These are phyloP conservation scores for Grigorovia transvaalensis DNA, from an alignment of 805 yeast species.

Conservation along the genomic window DNA sequence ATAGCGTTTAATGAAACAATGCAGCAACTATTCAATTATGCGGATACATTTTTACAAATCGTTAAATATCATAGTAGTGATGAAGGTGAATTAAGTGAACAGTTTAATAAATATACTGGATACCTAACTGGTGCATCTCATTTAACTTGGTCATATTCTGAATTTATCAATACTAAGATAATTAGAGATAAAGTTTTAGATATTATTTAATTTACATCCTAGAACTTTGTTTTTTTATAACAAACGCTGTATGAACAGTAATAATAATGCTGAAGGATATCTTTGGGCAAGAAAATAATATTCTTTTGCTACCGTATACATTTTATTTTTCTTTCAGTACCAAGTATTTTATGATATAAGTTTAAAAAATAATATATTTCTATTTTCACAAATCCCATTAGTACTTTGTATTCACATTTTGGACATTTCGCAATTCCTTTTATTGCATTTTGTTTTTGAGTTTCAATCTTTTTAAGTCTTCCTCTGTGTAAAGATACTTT, in stretches of 20 bases:
- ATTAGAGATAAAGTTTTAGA: constrained; percentile 39
- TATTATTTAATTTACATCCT: background rate
- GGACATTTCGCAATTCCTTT: background rate
- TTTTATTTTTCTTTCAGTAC: background rate
- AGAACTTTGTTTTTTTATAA: background rate
- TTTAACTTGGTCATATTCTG: constrained; percentile 85
- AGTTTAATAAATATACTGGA: constrained; percentile 72
- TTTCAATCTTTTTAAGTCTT: background rate
- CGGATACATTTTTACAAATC: constrained; percentile 56
- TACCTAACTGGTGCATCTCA: constrained; percentile 80
- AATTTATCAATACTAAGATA: constrained; percentile 59
- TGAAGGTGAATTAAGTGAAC: constrained; percentile 76
- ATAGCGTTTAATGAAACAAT: constrained; percentile 39
- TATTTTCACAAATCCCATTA: background rate
- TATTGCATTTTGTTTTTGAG: background rate
- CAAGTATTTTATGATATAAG: too few relatives aligned
- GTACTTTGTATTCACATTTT: background rate
- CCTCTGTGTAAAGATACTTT: constrained; percentile 3
- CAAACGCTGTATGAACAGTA: background rate
- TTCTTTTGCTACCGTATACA: background rate
- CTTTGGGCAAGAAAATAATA: background rate
- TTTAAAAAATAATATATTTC: background rate
- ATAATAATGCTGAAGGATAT: background rate
- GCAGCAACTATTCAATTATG: constrained; percentile 39
- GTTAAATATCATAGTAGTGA: constrained; percentile 49